phyloP scores from a whole-genome alignment of 2,329 filamentous ascomycete genomes.

The Microcyclosporella mali region DNA sequence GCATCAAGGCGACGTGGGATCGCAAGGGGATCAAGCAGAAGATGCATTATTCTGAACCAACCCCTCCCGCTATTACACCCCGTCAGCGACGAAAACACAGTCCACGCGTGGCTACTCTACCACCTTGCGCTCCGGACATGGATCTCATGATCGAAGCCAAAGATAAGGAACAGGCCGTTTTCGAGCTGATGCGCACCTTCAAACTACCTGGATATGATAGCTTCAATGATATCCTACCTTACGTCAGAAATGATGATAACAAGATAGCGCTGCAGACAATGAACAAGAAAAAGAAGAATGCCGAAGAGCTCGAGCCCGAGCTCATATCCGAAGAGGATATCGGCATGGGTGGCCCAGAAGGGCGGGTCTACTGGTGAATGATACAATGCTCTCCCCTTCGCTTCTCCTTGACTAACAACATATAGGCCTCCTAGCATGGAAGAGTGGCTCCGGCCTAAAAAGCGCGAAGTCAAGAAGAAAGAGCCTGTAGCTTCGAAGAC shows the following conservation, averaged over 20 bases:
- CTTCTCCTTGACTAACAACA: no score
- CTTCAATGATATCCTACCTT: constrained; percentile 71
- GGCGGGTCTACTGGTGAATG: constrained; percentile 73
- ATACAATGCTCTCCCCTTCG: no score
- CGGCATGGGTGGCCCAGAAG: constrained; percentile 77
- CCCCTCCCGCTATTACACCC: constrained; percentile 66
- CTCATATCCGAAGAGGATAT: constrained; percentile 61
- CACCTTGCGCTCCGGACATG: constrained; percentile 75
- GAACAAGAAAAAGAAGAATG: constrained; percentile 22
- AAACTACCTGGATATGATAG: constrained; percentile 72
- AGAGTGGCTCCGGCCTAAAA: constrained; percentile 78
- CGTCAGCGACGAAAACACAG: constrained; percentile 80
- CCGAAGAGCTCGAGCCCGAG: constrained; percentile 23
- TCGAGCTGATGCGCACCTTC: constrained; percentile 85
- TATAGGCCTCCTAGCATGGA: constrained; percentile 67
- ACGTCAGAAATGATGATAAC: constrained; percentile 71
- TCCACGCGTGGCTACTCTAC: constrained; percentile 68
- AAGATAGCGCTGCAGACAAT: constrained; percentile 38
- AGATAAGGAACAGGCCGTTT: constrained; percentile 94
- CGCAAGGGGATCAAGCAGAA: constrained; percentile 83
- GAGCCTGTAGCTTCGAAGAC: constrained; percentile 33
- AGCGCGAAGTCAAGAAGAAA: constrained; percentile 59
- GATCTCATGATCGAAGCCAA: constrained; percentile 99
- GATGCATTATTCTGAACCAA: constrained; percentile 92
- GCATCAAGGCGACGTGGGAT: constrained; percentile 78